Evolutionary conservation across 2,329 filamentous ascomycete genomes (phyloP).

Genomic region (Neofusicoccum sp.): DNA sequence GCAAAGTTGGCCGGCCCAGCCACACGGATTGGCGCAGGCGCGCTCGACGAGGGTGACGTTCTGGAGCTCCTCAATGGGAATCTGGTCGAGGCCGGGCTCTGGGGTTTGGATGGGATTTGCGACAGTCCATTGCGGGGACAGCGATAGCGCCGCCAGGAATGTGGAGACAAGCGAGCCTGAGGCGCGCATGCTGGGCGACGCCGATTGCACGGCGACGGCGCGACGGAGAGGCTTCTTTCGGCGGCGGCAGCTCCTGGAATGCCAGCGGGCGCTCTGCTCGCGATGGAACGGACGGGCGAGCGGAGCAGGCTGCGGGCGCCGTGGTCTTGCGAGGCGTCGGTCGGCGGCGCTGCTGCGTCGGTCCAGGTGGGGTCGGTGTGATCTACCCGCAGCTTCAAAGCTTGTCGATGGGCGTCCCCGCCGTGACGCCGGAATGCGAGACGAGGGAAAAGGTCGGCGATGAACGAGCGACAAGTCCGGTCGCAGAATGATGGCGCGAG

Average conservation of each 20-base stretch:
- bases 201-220: not conserved
- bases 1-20: conserved; percentile 36
- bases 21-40: conserved; percentile 25
- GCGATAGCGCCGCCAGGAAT: conserved; percentile 16
- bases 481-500: not conserved
- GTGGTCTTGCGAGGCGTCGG: not conserved
- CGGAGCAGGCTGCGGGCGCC: not conserved
- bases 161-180: conserved; percentile 7
- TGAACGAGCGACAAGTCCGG: conserved; percentile 15
- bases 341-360: not conserved
- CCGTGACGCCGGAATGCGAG: not conserved
- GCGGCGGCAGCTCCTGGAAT: not conserved
- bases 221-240: not conserved
- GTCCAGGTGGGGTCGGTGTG: not conserved
- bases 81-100: not conserved
- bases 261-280: not conserved
- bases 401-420: not conserved
- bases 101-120: conserved; percentile 12
- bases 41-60: conserved; percentile 31
- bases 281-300: not conserved
- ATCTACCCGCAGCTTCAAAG: conserved; percentile 1
- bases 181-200: conserved; percentile 3
- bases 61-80: conserved; percentile 26
- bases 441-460: not conserved
- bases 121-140: conserved; percentile 7